Base-by-base conservation (phyloP, 106 monocot genomes). In the Cymbidium sinense region DNA sequence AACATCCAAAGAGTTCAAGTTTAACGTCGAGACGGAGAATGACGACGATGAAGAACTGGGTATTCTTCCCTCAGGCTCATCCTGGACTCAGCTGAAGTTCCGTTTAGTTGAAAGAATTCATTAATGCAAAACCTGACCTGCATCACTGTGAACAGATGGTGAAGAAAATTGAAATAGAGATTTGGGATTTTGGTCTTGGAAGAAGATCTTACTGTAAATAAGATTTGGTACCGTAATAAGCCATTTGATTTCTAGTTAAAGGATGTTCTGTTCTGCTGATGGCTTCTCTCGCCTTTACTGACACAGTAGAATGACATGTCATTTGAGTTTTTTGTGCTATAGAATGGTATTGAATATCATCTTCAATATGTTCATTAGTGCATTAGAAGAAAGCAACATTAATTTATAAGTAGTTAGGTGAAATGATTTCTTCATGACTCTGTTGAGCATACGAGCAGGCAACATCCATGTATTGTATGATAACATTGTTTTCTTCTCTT, bases 1-100 rank as follows among this genome's bases (percentile, higher is more conserved):
- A n/a, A 64, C 80, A 64, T 43, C 62, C 4, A 80, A 44, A 30
- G 80, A 80, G 64, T 80, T 80, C 74, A 75, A 75, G 10, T 75
- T 75, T 50, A 50, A 44, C 47, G 13, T 47, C 13, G 47, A 47
- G 47, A 47, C 18, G 4, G 71, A 71, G 71, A 36, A 36, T 71
- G 36, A 20, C 2, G 4, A 1, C 17, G 21, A 71, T 34, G 58
- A 47, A 76, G 54, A 76, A 76, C 30, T 76, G 54, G 52, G 52
- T 20, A 58, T 54, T 76, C 33, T 76, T 55, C 76, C 17, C 76
- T 58, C 29, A n/a, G 76, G 33, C 19, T 17, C 76, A 76, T 3
- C 34, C 76, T 76, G 76, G 54, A 55, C 20, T 58, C 54, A 58
- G 76, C 52, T 76, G 17, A 55, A 43, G 4, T 61, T 62, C 9